Base-by-base conservation (phyloP, 2,329 filamentous ascomycete genomes). In the Lachnellula hyalina region DNA sequence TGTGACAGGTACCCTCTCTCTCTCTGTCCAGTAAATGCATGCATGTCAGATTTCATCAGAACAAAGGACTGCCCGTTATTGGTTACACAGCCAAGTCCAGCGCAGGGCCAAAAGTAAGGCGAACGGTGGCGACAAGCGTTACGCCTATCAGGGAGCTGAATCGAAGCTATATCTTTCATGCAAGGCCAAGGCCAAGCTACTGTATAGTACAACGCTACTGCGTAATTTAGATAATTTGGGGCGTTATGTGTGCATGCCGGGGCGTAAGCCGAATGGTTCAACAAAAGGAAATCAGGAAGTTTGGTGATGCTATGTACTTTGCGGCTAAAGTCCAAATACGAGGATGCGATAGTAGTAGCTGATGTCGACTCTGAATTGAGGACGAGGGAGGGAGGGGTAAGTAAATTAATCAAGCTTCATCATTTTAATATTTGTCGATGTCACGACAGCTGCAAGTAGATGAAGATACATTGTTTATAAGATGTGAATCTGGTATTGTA, bases 401-500 rank as follows among this genome's bases (percentile, higher is more conserved):
- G 15, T 40, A 19, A 15, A 17, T 40, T 6, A 19, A 40, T 15
- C 2, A 7, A 7, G 8, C 7, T 40, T 44, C 40, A 4, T 46
- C 36, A 4, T 46, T 21, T 28, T 17, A 2, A 14, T 50, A 12
- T 19, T 12, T 40, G 8, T 23, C 34, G 1, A 17, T n/a, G 5
- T 38, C 19, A 28, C 17, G 11, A 19, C 36, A 23, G 28, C n/a
- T 28, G 32, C 15, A 41, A n/a, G 17, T n/a, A 41, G 32, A 41
- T 19, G 17, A 14, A 50, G 12, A n/a, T 28, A 17, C n/a, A 23
- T 28, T 36, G 47, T 47, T n/a, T 50, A 15, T 44, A 32, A 55
- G 53, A 55, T 49, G 53, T 52, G 53, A 55, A 55, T 55, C 53
- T 55, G 14, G 34, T 55, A 48, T 40, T 55, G 21, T 55, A 55